Conservation (phyloP, 192 early-diverging fungal species). For the Gonapodya sp. region DNA sequence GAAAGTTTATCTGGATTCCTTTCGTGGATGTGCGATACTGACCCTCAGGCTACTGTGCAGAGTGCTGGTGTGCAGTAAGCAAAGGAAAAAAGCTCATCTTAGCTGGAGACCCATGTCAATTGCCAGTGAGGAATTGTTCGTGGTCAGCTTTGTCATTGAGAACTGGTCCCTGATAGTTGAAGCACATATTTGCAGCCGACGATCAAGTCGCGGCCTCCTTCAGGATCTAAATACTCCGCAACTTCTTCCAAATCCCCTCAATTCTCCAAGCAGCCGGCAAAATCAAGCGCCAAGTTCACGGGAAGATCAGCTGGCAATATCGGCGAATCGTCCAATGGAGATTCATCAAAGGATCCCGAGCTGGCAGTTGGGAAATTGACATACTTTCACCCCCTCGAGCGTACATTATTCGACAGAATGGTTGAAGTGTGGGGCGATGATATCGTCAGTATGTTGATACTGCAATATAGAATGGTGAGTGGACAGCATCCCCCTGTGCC, state of each 20-base stretch:
- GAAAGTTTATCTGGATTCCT: background rate
- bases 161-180: no score
- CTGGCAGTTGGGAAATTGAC: no score
- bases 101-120: conserved; percentile 82
- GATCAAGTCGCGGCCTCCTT: conserved; percentile 37
- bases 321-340: no score
- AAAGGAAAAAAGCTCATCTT: conserved; percentile 58
- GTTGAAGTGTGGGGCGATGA: conserved; percentile 40
- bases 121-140: conserved; percentile 37
- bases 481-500: no score
- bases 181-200: conserved; percentile 57
- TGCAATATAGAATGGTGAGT: conserved; percentile 77
- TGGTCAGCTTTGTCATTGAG: no score
- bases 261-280: background rate
- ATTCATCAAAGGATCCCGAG: no score
- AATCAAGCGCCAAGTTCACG: background rate
- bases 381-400: conserved; percentile 23
- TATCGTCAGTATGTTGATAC: conserved; percentile 59
- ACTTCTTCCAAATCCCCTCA: background rate
- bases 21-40: background rate
- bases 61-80: conserved; percentile 82
- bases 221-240: background rate
- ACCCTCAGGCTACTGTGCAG: conserved; percentile 32
- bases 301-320: no score
- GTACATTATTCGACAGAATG: conserved; percentile 75